Conservation (phyloP, 2,329 filamentous ascomycete species). For the Alternaria brassicicola region DNA sequence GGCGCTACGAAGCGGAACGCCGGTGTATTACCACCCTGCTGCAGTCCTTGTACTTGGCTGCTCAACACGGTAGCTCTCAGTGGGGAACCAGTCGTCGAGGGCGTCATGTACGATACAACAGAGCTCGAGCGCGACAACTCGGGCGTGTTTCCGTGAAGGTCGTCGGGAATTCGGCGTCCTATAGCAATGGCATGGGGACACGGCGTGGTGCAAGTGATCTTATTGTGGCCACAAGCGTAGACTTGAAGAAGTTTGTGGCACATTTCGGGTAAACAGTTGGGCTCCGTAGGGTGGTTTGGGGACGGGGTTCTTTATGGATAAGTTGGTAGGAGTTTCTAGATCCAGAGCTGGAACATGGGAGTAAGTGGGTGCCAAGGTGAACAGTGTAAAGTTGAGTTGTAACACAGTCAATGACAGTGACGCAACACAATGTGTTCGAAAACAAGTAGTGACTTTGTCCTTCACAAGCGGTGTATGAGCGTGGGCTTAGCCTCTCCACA, state of each 20-base stretch:
- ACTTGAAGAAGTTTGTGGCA: conserved; percentile 36
- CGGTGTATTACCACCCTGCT: not conserved
- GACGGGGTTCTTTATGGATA: not conserved
- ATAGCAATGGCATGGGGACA: conserved; percentile 25
- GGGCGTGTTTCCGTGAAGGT: not conserved
- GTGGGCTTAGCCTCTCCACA: not conserved
- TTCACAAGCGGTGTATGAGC: not conserved
- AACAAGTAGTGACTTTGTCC: not conserved
- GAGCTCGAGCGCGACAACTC: conserved; percentile 15
- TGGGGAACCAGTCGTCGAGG: not conserved
- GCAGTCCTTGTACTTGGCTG: not conserved
- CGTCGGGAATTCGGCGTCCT: not conserved
- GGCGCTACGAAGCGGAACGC: conserved; percentile 13
- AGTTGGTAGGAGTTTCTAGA: too few relatives aligned
- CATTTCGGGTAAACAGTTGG: conserved; percentile 15
- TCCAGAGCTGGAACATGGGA: not conserved
- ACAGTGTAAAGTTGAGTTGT: not conserved
- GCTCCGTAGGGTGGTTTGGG: not conserved
- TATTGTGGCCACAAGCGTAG: conserved; percentile 35
- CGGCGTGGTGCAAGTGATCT: conserved; percentile 35
- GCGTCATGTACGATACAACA: conserved; percentile 8
- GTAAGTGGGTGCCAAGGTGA: not conserved
- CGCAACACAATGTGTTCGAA: not conserved
- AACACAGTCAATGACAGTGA: not conserved
- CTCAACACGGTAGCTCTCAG: not conserved